Evolutionary conservation across 495 filamentous ascomycete genomes (phyloP), one percentile per base, ranked within the genome.

Genomic region (Podospora comata): DNA sequence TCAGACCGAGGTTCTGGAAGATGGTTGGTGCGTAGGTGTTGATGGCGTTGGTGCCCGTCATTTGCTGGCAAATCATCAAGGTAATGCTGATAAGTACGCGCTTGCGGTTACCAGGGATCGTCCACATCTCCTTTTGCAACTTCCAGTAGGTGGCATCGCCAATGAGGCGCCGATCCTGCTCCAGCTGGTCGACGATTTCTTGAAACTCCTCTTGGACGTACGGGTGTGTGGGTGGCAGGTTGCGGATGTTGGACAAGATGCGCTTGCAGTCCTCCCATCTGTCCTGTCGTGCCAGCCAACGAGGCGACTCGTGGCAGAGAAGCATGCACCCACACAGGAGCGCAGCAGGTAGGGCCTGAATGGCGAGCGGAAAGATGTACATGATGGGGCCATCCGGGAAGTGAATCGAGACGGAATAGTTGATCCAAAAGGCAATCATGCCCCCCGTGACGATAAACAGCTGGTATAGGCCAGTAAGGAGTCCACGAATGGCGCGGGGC

Each of bases 111-210:
- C 84, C 84, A 0, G 80, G 71, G 68, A 92, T 88, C 18, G 82
- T 79, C 87, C 89, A 92, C 87, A 91, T 90, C 71, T 92, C 90
- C 69, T 82, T 85, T 75, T 88, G 85, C 32, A 92, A 78, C 67
- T 88, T 85, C 87, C 82, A 86, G 78, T 88, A 86, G 11, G 77
- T 79, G 15, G 86, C 84, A 13, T 89, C 89, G 30, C 84, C 85
- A 53, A 89, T 80, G n/a, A 89, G 77, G 5, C 82, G 80, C 15
- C 86, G 85, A 73, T 93, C 90, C 32, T 88, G 82, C 68, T 92
- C 88, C n/a, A 93, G 82, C 74, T 91, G 88, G 58, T 86, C 81
- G 62, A 79, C 76, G 63, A 92, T 91, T 66, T 90, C 90, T 26
- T 83, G 79, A 70, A 92, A 84, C 70, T 92, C 90, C 15, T 85